A percentile compares a stretch with the other conserved stretches of the same genome.
phyloP scores from a whole-genome alignment of 2,329 filamentous ascomycete genomes.

The Westerdykella sp. region DNA sequence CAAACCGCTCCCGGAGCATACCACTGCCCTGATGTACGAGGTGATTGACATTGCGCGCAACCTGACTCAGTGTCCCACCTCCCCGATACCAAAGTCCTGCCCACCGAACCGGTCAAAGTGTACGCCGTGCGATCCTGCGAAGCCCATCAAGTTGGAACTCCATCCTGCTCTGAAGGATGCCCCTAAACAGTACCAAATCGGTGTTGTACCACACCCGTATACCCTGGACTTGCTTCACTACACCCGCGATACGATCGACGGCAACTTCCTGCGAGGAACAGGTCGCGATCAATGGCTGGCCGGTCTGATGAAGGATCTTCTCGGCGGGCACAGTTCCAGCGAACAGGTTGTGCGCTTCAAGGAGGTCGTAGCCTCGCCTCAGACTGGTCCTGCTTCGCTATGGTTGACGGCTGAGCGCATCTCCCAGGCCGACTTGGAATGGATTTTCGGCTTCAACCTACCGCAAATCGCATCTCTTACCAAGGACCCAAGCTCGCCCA shows the following conservation, averaged over 20 bases:
- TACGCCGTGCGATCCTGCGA: slow-evolving; percentile 59
- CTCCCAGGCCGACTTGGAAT: slow-evolving; percentile 68
- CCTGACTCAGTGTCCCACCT: slow-evolving; percentile 67
- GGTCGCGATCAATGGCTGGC: slow-evolving; percentile 73
- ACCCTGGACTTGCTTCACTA: slow-evolving; percentile 66
- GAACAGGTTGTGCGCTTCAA: slow-evolving; percentile 71
- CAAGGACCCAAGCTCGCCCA: slow-evolving; percentile 52
- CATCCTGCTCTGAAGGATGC: slow-evolving; percentile 65
- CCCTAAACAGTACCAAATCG: slow-evolving; percentile 70
- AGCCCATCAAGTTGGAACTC: slow-evolving; percentile 61
- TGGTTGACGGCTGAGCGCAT: slow-evolving; percentile 71
- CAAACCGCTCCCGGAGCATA: slow-evolving; percentile 71
- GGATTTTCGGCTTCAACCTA: slow-evolving; percentile 81
- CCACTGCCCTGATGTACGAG: slow-evolving; percentile 63
- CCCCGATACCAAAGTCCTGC: slow-evolving; percentile 69
- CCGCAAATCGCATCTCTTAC: slow-evolving; percentile 52
- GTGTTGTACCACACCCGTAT: slow-evolving; percentile 85
- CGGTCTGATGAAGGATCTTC: slow-evolving; percentile 62
- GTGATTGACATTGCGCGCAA: slow-evolving; percentile 67
- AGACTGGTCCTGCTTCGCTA: slow-evolving; percentile 58
- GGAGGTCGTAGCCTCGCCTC: slow-evolving; percentile 63
- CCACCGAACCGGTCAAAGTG: slow-evolving; percentile 76
- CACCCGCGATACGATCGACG: slow-evolving; percentile 42
- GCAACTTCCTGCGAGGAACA: slow-evolving; percentile 49
- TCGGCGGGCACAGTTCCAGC: slow-evolving; percentile 57